Evolutionary conservation across 208 protist species (phyloP), one percentile per base, ranked within the genome.

Genomic region (Leishmania tarentolae): DNA sequence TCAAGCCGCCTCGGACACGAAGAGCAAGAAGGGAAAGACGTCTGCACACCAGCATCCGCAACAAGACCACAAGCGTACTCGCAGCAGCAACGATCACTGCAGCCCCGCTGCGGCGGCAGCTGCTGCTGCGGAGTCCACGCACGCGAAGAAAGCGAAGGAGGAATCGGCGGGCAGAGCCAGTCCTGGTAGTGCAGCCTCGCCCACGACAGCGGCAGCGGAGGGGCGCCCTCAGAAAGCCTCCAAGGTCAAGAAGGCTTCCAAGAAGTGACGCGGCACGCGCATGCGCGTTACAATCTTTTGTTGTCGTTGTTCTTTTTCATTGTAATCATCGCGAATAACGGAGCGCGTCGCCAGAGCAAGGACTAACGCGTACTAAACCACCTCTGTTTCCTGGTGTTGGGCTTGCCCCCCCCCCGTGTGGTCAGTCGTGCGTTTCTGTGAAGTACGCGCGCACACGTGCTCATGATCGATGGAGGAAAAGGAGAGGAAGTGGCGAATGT

Each of bases 201-300:
- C 71, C 9, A 31, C 47, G n/a, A 24, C 21, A 46, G 68, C 68
- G 42, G 42, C 47, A 24, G 68, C 42, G 31, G 42, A 50, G 42
- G 47, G 47, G 68, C 68, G 68, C 42, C 19, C 42, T 46, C 74
- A 80, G 61, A 85, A 84, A 71, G 59, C n/a, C 21, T 42, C 40
- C 7, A 86, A 82, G 65, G 50, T 31, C 28, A 85, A 80, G 70
- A 83, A 87, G 76, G 42, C 17, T 31, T 47, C 59, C 46, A 74
- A 82, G 35, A 66, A 83, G 68, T 72, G n/a, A 50, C 40, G 9
- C 21, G 37, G 19, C 3, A 85, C 66, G 19, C 19, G 81, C 44
- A 63, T 73, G 28, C 31, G 56, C 79, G 19, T 24, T 17, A 37
- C 40, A 15, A 21, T 24, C 7, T 44, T 44, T 13, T 70, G 65